phyloP scores from a whole-genome alignment of 306 rosid genomes.

The Fagus crenata region DNA sequence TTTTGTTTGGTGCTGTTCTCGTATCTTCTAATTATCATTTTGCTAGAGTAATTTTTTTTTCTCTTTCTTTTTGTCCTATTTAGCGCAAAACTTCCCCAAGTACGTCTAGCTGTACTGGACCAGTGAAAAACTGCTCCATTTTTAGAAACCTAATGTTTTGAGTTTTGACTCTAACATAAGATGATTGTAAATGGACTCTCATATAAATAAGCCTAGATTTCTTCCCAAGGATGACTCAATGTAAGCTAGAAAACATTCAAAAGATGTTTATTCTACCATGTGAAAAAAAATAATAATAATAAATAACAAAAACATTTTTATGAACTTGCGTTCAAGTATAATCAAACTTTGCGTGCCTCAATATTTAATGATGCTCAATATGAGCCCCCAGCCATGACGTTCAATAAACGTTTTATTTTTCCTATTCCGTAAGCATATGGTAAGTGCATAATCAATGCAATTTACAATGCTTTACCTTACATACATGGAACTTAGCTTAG shows the following conservation, averaged over 20 bases:
- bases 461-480: background rate
- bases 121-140: too few species aligned
- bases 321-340: too few species aligned
- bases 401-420: background rate
- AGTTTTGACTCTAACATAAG: too few species aligned
- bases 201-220: too few species aligned
- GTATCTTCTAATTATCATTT: background rate
- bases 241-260: too few species aligned
- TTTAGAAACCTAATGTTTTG: too few species aligned
- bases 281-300: too few species aligned
- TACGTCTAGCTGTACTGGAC: background rate
- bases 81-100: background rate
- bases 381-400: background rate
- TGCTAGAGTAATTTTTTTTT: background rate
- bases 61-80: background rate
- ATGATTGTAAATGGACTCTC: too few species aligned
- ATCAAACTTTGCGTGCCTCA: background rate
- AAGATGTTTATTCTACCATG: too few species aligned
- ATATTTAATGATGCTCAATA: background rate
- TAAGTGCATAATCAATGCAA: background rate
- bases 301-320: too few species aligned
- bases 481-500: background rate
- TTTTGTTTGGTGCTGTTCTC: background rate
- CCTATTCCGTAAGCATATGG: background rate
- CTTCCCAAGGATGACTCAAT: too few species aligned